These are phyloP conservation scores for Tricholoma hemisulphureum DNA, from an alignment of 768 basidiomycete species.

Conservation along the genomic window DNA sequence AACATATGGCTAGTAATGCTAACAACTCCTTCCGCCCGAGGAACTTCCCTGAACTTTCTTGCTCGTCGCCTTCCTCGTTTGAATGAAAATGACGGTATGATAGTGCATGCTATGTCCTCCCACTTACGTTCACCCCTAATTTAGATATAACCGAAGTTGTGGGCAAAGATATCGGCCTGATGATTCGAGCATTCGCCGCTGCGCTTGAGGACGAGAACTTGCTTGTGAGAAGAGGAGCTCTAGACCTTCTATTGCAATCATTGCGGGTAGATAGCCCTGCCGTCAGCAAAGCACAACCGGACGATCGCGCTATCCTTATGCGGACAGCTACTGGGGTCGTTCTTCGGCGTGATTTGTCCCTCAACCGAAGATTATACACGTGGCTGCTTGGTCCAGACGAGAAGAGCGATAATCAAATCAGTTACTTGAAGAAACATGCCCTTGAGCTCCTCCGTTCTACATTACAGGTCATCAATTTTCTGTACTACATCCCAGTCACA, in stretches of 20 bases:
- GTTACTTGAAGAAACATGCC: conserved; percentile 65
- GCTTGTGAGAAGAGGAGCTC: conserved; percentile 79
- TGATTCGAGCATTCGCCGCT: conserved; percentile 90
- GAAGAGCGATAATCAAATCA: conserved; percentile 68
- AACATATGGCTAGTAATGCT: conserved; percentile 94
- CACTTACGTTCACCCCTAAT: background rate
- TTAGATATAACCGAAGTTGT: conserved; percentile 69
- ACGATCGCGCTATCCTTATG: conserved; percentile 83
- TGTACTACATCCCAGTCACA: background rate
- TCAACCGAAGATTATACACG: conserved; percentile 88
- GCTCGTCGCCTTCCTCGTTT: conserved; percentile 73
- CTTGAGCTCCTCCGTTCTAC: conserved; percentile 71
- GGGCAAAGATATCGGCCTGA: conserved; percentile 85
- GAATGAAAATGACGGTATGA: conserved; percentile 65
- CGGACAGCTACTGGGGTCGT: conserved; percentile 85
- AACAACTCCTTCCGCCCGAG: conserved; percentile 81
- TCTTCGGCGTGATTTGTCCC: conserved; percentile 85
- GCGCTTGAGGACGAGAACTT: conserved; percentile 93
- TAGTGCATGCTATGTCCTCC: background rate
- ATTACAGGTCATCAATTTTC: conserved; percentile 49
- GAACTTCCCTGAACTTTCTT: conserved; percentile 85
- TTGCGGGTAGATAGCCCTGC: conserved; percentile 71
- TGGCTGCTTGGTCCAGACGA: conserved; percentile 91
- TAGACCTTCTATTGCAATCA: conserved; percentile 82
- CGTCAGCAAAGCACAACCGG: conserved; percentile 62